Base-by-base conservation (phyloP, 2,329 filamentous ascomycete genomes). In the Chaetomiaceae sp. region DNA sequence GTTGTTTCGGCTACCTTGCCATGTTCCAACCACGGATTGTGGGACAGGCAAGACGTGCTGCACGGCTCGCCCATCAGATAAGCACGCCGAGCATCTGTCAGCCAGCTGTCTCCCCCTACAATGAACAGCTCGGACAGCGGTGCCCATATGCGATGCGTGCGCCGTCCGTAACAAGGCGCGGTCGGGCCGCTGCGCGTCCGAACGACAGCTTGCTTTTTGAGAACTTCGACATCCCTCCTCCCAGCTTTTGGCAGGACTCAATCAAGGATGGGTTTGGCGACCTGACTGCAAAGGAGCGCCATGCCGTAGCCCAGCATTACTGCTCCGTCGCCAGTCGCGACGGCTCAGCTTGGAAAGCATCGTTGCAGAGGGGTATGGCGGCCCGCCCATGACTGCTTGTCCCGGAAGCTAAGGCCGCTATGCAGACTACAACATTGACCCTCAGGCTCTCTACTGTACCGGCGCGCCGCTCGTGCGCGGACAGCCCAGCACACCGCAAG, bases 371-470 rank as follows among this genome's bases (percentile, higher is more conserved):
- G 38, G 51, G 54, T 52, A 52, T 27, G 54, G 6, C 29, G n/a
- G 22, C 3, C 38, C 4, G 11, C 3, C 35, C 5, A 2, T 27
- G 24, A n/a, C 32, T 38, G 40, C 36, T 37, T 11, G 2, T 27
- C n/a, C 30, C 42, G n/a, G 37, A 40, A 24, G 10, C 27, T 38
- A 27, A 38, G 29, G 9, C 29, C 29, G 29, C 22, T 17, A 12
- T 17, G 22, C 37, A 60, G 60, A 59, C 9, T 42, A 56, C 38
- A 44, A 42, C 29, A 52, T 61, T 14, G 54, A 60, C 6, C 49
- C 48, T 26, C 58, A 59, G 38, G 56, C 59, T 10, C 59, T 71
- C 1, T 63, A 71, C 53, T 60, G 60, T 46, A 48, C 61, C 1
- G 65, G 58, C 18, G 35, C 58, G 12, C 36, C 64, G 6, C 53